Evolutionary conservation across 495 filamentous ascomycete species (phyloP).

Genomic region (Elasticomyces elasticus): DNA sequence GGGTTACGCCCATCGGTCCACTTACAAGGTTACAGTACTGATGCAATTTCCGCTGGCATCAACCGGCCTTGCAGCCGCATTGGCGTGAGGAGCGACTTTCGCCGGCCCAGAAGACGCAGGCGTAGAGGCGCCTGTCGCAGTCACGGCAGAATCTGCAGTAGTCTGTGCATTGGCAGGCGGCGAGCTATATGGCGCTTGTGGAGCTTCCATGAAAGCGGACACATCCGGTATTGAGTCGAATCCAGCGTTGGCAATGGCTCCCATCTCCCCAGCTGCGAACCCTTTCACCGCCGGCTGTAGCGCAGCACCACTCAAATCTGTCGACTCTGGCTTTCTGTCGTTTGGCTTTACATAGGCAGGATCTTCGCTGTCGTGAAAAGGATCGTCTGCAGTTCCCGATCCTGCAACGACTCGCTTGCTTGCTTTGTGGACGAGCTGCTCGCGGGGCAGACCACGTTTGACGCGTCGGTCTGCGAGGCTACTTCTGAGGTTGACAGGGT

Average conservation of each 20-base stretch:
- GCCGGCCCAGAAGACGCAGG: background rate
- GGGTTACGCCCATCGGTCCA: background rate
- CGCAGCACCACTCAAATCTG: too few relatives aligned
- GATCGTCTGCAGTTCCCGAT: background rate
- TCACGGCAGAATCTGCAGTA: background rate
- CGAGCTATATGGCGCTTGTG: too few relatives aligned
- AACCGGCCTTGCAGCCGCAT: background rate
- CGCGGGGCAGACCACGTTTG: background rate
- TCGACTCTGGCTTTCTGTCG: background rate
- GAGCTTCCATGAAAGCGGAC: too few relatives aligned
- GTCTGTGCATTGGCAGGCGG: too few relatives aligned
- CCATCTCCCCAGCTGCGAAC: too few relatives aligned
- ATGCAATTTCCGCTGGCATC: background rate
- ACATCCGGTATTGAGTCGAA: too few relatives aligned
- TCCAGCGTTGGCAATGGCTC: too few relatives aligned
- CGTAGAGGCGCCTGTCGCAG: background rate
- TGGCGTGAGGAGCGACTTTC: background rate
- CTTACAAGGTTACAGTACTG: too few relatives aligned
- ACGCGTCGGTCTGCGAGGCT: background rate
- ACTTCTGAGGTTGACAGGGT: background rate
- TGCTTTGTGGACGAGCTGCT: background rate
- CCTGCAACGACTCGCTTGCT: background rate
- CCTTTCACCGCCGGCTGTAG: too few relatives aligned
- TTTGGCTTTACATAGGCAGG: background rate
- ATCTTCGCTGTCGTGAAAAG: background rate